phyloP scores from a whole-genome alignment of 1,139 yeast species.

The Pichia terricola region DNA sequence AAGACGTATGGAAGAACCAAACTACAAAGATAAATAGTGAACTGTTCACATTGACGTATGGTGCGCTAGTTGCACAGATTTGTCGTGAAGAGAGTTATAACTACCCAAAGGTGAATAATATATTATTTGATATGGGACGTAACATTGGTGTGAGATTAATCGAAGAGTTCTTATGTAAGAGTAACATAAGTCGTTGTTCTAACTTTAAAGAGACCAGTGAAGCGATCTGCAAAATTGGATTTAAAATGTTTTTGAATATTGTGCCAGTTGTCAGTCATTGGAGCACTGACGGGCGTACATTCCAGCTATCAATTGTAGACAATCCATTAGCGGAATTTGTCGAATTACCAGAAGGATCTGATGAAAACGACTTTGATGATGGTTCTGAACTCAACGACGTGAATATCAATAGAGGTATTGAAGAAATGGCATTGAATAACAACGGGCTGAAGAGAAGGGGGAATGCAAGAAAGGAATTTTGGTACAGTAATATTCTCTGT shows the following conservation, averaged over 20 bases:
- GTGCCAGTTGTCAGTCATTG: conserved; percentile 65
- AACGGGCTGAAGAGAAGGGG: conserved; percentile 29
- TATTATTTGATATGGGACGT: conserved; percentile 88
- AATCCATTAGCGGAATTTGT: conserved; percentile 95
- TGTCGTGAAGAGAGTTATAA: conserved; percentile 76
- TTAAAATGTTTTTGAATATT: conserved; percentile 78
- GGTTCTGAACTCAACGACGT: conserved; percentile 2
- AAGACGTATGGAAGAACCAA: conserved; percentile 85
- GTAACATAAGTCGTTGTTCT: conserved; percentile 75
- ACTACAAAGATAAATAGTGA: conserved; percentile 91
- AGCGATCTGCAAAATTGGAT: conserved; percentile 74
- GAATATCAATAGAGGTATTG: conserved; percentile 1
- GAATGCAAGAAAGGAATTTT: conserved; percentile 60
- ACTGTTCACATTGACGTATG: conserved; percentile 84
- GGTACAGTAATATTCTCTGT: conserved; percentile 87
- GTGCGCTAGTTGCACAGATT: conserved; percentile 88
- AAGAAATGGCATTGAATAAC: neutral
- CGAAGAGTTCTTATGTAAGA: conserved; percentile 85
- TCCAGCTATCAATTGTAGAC: conserved; percentile 65
- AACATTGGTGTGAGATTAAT: conserved; percentile 86
- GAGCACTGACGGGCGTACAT: conserved; percentile 67
- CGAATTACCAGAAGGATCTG: conserved; percentile 60
- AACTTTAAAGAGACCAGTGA: conserved; percentile 84
- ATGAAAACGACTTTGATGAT: conserved; percentile 3
- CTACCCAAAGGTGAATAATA: conserved; percentile 69